These are phyloP conservation scores for Corrigiola litoralis DNA, from an alignment of 179 eudicot species.

Conservation along the genomic window DNA sequence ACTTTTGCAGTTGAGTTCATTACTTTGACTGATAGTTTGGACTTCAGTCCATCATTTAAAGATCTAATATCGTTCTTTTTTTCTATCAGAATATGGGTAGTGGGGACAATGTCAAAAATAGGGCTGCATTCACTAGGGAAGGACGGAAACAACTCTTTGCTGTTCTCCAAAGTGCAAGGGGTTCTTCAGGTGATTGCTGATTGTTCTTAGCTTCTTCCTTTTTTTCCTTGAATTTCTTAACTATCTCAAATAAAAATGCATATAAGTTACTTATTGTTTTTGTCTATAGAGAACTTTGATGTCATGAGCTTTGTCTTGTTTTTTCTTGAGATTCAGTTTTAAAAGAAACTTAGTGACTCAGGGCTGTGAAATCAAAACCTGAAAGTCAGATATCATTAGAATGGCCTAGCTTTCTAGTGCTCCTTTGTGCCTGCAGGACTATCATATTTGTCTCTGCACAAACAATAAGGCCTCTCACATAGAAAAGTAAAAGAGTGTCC, in stretches of 20 bases:
- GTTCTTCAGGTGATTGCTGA: conserved; percentile 75
- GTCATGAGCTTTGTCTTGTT: background rate
- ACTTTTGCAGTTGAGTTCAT: conserved; percentile 80
- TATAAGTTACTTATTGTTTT: background rate
- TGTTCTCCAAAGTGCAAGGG: conserved; percentile 97
- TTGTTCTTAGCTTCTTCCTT: background rate
- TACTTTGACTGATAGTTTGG: conserved; percentile 1
- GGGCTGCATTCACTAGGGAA: conserved; percentile 90
- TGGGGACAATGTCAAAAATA: conserved; percentile 68
- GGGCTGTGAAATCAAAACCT: background rate
- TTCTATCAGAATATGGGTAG: conserved; percentile 55
- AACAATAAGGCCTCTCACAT: too few relatives aligned
- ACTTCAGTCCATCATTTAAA: background rate
- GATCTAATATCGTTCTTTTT: conserved; percentile 13
- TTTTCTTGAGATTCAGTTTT: background rate
- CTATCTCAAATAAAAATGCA: background rate
- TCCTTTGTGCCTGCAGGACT: too few relatives aligned
- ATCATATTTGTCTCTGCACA: too few relatives aligned
- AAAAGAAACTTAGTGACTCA: background rate
- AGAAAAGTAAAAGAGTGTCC: too few relatives aligned
- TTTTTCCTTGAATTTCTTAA: conserved; percentile 9
- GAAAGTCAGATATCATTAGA: background rate
- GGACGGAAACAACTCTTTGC: conserved; percentile 96
- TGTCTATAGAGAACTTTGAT: background rate
- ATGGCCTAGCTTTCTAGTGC: too few relatives aligned